A percentile compares a stretch with the other conserved stretches of the same genome.
Evolutionary conservation across 192 early-diverging fungal genomes (phyloP).

Genomic region (Obelidium mucronatum): DNA sequence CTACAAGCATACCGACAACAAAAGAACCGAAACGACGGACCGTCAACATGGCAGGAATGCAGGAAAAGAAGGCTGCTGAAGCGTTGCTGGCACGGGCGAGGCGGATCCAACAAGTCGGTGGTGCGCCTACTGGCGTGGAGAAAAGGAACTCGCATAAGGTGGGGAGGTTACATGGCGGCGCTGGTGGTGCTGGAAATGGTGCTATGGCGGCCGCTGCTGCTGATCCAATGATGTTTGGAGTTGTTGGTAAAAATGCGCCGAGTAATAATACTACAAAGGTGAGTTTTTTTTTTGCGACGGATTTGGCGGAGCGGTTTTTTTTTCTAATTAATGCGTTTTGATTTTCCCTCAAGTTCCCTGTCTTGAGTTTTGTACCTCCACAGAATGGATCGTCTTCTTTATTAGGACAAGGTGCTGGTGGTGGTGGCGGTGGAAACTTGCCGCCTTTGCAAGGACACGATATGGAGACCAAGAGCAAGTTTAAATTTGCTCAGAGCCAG

Average conservation of each 20-base stretch:
- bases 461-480: slow-evolving; percentile 3
- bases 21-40: not conserved
- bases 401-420: not conserved
- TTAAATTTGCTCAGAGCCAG: slow-evolving; percentile 14
- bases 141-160: slow-evolving; percentile 8
- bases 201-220: not conserved
- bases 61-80: slow-evolving; percentile 28
- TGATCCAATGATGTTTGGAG: slow-evolving; percentile 18
- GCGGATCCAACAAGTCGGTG: slow-evolving; percentile 20
- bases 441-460: slow-evolving; percentile 3
- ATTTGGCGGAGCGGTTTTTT: too few relatives aligned
- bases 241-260: slow-evolving; percentile 29
- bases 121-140: not conserved
- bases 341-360: slow-evolving; percentile 3
- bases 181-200: not conserved
- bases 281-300: not conserved
- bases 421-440: not conserved
- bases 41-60: too few relatives aligned
- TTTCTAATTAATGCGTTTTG: too few relatives aligned
- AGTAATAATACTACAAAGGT: slow-evolving; percentile 30
- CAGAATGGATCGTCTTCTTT: too few relatives aligned
- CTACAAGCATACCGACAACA: not conserved
- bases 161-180: not conserved
- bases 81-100: slow-evolving; percentile 27
- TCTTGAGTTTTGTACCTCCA: slow-evolving; percentile 15